Base-by-base conservation (phyloP, 148 eudicot species). In the Chenopodium quinoa region DNA sequence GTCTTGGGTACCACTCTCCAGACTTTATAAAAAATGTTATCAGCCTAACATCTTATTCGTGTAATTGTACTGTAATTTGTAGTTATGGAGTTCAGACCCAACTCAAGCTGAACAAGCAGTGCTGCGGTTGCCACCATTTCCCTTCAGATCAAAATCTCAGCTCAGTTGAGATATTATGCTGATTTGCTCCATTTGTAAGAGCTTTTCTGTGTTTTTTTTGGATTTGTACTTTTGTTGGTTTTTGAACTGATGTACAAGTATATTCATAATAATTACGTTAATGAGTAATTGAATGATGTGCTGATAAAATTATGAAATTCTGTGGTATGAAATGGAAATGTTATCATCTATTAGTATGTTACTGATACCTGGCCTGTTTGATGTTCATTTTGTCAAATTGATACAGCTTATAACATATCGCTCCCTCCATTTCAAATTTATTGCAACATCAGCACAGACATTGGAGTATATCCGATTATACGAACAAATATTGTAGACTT, bases 1-100 rank as follows among this genome's bases (percentile, higher is more conserved):
- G 20, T 56, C 0, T 14, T 16, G 16, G 14, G 2, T 10, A 50
- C 54, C 13, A 12, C 16, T 9, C 14, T 10, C 2, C 0, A 10
- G 16, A 50, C 54, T 50, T 50, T 50, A 50, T 13, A 4, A 3
- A 32, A 47, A n/a, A 12, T 40, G 44, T 40, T 40, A 40, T 5
- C 7, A 5, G 44, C 44, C 44, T 40, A 40, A 40, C 44, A 40
- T 6, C 0, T 40, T 40, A 40, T 40, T 40, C 7, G 1, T 40
- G 7, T 6, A 40, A 37, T 37, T 37, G 44, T 37, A 37, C 25
- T 23, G 25, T 23, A 23, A 40, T 40, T 40, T 40, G 81, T 70
- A 93, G 95, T 86, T 93, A 77, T 85, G 92, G 91, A 90, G 97
- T 79, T 94, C 98, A 1, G 97, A 94, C 82, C 98, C 98, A 66